phyloP scores from a whole-genome alignment of 179 eudicot genomes.

The Amaranthus tricolor region DNA sequence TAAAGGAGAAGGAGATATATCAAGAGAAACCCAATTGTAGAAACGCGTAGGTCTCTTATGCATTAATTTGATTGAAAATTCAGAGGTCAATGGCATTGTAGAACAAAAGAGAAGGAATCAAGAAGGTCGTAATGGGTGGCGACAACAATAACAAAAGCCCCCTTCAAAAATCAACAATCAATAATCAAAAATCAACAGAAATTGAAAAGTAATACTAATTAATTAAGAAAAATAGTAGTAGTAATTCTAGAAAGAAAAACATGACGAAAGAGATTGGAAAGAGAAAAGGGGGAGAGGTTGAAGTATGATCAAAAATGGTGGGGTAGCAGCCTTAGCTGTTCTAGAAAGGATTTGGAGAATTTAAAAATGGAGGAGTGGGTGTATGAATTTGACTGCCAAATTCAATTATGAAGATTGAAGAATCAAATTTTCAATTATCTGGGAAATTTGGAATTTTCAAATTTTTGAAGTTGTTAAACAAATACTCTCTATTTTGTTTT shows the following conservation, averaged over 20 bases:
- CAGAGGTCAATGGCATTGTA: constrained; percentile 29
- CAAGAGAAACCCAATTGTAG: not conserved
- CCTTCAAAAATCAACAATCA: not conserved
- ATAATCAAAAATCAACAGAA: constrained; percentile 4
- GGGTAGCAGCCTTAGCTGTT: not conserved
- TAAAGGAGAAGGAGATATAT: constrained; percentile 5
- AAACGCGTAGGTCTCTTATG: constrained; percentile 17
- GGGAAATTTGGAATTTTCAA: too few species aligned
- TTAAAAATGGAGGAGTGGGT: not conserved
- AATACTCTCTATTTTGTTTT: too few species aligned
- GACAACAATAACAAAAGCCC: constrained; percentile 27
- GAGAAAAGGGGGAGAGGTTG: not conserved
- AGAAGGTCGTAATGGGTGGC: constrained; percentile 44
- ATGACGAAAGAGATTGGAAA: not conserved
- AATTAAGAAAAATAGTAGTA: not conserved
- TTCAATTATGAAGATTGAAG: constrained; percentile 8
- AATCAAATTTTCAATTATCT: too few species aligned
- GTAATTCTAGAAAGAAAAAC: constrained; percentile 3
- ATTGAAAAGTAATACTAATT: constrained; percentile 16
- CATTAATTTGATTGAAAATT: constrained; percentile 16
- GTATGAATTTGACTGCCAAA: constrained; percentile 29
- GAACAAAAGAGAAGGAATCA: constrained; percentile 8
- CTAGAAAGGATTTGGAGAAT: constrained; percentile 9
- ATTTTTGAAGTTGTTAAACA: too few species aligned
- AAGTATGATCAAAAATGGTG: not conserved